Base-by-base conservation (phyloP, 371 early-diverging fungal species). In the Fennellomyces sp. region DNA sequence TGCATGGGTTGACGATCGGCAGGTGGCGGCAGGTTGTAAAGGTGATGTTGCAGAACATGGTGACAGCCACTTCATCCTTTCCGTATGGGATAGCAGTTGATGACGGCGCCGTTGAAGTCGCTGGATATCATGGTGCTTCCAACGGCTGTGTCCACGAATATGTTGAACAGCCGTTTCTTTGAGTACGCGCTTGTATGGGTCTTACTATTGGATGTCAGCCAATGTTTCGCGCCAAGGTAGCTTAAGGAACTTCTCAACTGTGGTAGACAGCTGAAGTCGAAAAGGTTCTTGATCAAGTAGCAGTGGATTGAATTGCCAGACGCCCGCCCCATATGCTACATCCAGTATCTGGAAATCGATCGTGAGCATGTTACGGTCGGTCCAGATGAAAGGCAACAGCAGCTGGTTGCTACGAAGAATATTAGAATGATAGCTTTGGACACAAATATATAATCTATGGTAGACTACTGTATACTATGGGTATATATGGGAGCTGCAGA, bases 301-400 rank as follows among this genome's bases (percentile, higher is more conserved):
- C 0, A 15, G 26, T 5, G 56, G 38, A 28, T 56, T 60, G 15
- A 65, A 60, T 0, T 48, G 47, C 60, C 60, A n/a, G 60, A 11
- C 27, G 11, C 66, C 61, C 15, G 60, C 53, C 11, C 61, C 66
- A 17, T 31, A 27, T 0, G 25, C 21, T 10, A 13, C 0, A 3
- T 12, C 12, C 0, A 38, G 25, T 8, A 42, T 15, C 25, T 7
- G 25, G 13, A 60, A 12, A 28, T 33, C 52, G 21, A 56, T 13
- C 11, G 30, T 23, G 23, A 58, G 55, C 27, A 38, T 30, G 21
- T 19, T 4, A 19, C 50, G 60, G 36, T 56, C 58, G 0, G 45
- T 30, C 42, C 53, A 56, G n/a, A n/a, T n/a, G n/a, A n/a, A n/a
- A n/a, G n/a, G n/a, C n/a, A n/a, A n/a, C n/a, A n/a, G n/a, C n/a